Base-by-base conservation (phyloP, 2,329 filamentous ascomycete genomes). In the Aspergillus sojae region DNA sequence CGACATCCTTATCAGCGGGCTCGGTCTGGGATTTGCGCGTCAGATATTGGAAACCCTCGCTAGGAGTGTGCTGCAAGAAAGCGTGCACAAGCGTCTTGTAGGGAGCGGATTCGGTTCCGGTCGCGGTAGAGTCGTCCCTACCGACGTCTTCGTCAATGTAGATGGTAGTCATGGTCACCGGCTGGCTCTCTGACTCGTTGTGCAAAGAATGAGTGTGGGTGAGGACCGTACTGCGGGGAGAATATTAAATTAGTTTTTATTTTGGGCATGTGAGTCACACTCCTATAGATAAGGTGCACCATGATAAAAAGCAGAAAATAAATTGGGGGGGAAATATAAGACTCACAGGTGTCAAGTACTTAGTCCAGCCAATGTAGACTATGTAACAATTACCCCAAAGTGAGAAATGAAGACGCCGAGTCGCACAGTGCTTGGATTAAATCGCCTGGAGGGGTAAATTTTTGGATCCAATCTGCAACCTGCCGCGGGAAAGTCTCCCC, bases 91-190 rank as follows among this genome's bases (percentile, higher is more conserved):
- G 86, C 46, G 90, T 88, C 83, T 96, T 94, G 87, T 89, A 96
- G 56, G 93, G 93, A 70, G 88, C 86, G 65, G 84, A 80, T 78
- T 94, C 87, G 68, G 89, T 86, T 74, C 93, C 93, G 70, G 86
- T 83, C 68, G 88, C 86, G 70, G 86, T 76, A 62, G 79, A 79
- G 73, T 91, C 88, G 80, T 95, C 93, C 71, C 85, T 82, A 72
- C 93, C 93, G 70, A 84, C 84, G 71, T 93, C 91, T 75, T 93
- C 91, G 82, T 96, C 93, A 75, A 96, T 85, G 81, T 94, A 93
- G 77, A 91, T 82, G 69, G 64, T 81, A 46, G 73, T 71, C 78
- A 79, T 80, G 58, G 34, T 60, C 65, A 58, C 48, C 41, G 28
- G 32, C 56, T 45, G 14, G 53, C 30, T 57, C 50, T 26, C 50